Evolutionary conservation across 495 filamentous ascomycete genomes (phyloP).

Genomic region (Chlorociboria aeruginascens): DNA sequence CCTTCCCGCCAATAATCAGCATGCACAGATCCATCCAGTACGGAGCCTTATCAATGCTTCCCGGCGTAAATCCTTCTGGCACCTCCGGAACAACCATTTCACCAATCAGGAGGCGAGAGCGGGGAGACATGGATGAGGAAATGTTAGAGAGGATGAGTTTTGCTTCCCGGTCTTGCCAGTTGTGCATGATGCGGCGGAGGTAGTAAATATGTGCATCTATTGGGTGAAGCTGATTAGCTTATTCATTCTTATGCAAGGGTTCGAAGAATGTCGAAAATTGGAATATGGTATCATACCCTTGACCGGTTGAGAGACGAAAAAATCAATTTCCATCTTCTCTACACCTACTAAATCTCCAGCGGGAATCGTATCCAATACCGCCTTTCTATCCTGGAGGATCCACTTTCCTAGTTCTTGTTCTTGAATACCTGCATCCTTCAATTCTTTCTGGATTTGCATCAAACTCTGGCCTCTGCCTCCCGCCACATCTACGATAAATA

Average conservation of each 20-base stretch:
- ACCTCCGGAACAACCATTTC: slow-evolving; percentile 21
- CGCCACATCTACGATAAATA: slow-evolving; percentile 21
- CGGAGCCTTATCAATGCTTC: slow-evolving; percentile 17
- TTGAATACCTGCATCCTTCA: not conserved
- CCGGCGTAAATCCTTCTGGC: not conserved
- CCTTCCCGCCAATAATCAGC: slow-evolving; percentile 28
- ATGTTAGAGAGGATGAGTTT: slow-evolving; percentile 13
- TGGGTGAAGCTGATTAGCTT: not conserved
- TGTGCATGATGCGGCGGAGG: slow-evolving; percentile 19
- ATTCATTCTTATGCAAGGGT: too few relatives aligned
- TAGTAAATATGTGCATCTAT: slow-evolving; percentile 28
- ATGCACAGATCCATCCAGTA: slow-evolving; percentile 27
- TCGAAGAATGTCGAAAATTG: not conserved
- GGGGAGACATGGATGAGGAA: slow-evolving; percentile 12
- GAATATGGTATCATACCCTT: slow-evolving; percentile 21
- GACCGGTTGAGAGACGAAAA: slow-evolving; percentile 33
- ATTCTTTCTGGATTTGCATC: slow-evolving; percentile 18
- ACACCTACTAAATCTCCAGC: slow-evolving; percentile 21
- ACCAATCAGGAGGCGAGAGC: slow-evolving; percentile 21
- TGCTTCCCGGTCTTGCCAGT: slow-evolving; percentile 14
- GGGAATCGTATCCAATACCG: slow-evolving; percentile 4
- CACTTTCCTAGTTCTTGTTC: slow-evolving; percentile 22
- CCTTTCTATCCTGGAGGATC: slow-evolving; percentile 7
- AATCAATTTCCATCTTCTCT: slow-evolving; percentile 27
- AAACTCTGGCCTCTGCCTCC: slow-evolving; percentile 21